These are phyloP conservation scores for Iris pallida DNA, from an alignment of 116 monocot species.

Conservation along the genomic window DNA sequence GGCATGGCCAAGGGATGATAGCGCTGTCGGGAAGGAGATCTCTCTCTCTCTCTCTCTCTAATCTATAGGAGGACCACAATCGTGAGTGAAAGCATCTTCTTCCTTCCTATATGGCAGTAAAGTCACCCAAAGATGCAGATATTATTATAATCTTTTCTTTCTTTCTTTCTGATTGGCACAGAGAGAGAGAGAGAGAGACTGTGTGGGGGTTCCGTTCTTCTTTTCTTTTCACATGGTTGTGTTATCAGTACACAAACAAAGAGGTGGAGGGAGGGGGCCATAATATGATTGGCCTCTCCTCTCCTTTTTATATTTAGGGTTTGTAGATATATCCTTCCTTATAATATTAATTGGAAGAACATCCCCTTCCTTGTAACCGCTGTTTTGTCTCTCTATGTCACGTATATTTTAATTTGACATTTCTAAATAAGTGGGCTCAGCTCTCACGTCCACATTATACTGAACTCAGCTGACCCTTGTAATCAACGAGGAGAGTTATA, in stretches of 20 bases:
- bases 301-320: not conserved
- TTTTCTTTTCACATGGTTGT: not conserved
- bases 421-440: too few species aligned
- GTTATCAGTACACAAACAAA: not conserved
- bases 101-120: too few species aligned
- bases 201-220: not conserved
- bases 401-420: too few species aligned
- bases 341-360: too few species aligned
- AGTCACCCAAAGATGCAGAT: not conserved
- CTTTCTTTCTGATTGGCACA: too few species aligned
- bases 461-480: too few species aligned
- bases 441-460: too few species aligned
- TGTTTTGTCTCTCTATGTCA: too few species aligned
- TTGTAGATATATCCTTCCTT: too few species aligned
- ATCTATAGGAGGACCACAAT: not conserved
- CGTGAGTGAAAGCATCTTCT: too few species aligned
- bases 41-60: slow-evolving; percentile 1
- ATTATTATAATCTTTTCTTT: not conserved
- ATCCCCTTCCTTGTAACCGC: too few species aligned
- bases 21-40: not conserved
- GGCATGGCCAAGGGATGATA: not conserved
- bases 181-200: not conserved
- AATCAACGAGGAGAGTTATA: too few species aligned
- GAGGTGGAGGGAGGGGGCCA: not conserved
- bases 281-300: slow-evolving; percentile 1